Conservation (phyloP, 2,329 filamentous ascomycete species). For the Atkinsonella texensis region DNA sequence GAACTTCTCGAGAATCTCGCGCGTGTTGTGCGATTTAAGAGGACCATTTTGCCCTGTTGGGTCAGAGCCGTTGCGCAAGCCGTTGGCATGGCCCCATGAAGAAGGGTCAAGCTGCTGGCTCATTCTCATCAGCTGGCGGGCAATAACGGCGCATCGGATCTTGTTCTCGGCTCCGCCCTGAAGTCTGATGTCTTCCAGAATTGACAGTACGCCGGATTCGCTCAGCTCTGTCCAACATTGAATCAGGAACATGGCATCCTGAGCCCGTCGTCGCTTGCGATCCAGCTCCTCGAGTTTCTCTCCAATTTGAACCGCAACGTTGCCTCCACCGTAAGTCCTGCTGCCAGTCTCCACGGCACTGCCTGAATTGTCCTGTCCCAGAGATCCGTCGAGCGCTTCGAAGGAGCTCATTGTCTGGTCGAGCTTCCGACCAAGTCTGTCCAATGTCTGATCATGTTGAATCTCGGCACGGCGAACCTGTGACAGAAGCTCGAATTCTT, state of each 20-base stretch:
- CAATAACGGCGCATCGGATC: slow-evolving; percentile 86
- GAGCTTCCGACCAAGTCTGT: slow-evolving; percentile 76
- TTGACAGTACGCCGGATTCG: slow-evolving; percentile 73
- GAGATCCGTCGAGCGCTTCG: slow-evolving; percentile 72
- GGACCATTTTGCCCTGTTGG: slow-evolving; percentile 32
- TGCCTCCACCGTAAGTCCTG: slow-evolving; percentile 53
- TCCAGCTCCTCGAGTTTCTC: slow-evolving; percentile 90
- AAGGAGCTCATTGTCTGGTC: slow-evolving; percentile 89
- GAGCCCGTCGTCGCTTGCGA: slow-evolving; percentile 74
- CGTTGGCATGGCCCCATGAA: slow-evolving; percentile 56
- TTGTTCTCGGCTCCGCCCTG: slow-evolving; percentile 84
- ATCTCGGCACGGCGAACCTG: slow-evolving; percentile 84
- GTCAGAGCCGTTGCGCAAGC: slow-evolving; percentile 35
- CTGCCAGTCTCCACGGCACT: slow-evolving; percentile 20
- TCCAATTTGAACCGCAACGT: slow-evolving; percentile 87
- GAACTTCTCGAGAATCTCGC: slow-evolving; percentile 92
- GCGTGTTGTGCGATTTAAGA: slow-evolving; percentile 50
- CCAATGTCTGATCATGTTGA: slow-evolving; percentile 84
- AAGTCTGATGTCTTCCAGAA: slow-evolving; percentile 78
- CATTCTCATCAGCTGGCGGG: slow-evolving; percentile 84
- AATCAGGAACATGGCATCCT: slow-evolving; percentile 90
- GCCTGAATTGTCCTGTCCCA: slow-evolving; percentile 48
- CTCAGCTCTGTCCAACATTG: slow-evolving; percentile 96
- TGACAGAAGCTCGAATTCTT: slow-evolving; percentile 81
- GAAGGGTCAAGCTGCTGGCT: slow-evolving; percentile 77